phyloP scores from a whole-genome alignment of 2,329 filamentous ascomycete species.

The Parascedosporium putredinis region DNA sequence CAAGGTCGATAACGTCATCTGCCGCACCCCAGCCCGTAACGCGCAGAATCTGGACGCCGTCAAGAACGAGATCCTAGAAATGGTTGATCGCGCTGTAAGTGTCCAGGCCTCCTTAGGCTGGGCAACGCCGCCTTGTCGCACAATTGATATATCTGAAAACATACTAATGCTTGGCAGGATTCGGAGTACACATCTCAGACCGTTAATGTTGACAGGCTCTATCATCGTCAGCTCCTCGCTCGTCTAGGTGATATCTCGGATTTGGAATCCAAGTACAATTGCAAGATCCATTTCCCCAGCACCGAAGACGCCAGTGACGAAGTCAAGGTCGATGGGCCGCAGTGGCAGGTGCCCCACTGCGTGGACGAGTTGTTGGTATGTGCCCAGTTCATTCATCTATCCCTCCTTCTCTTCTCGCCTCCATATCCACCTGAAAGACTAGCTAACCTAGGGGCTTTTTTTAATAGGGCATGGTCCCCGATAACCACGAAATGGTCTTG shows the following conservation, averaged over 20 bases:
- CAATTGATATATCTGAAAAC: no score
- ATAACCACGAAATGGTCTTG: constrained; percentile 85
- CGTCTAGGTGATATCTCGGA: constrained; percentile 85
- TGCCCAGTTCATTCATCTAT: no score
- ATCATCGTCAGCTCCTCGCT: constrained; percentile 86
- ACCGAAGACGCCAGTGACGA: constrained; percentile 96
- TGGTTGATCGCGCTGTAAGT: constrained; percentile 88
- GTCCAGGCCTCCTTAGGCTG: no score
- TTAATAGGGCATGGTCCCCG: constrained; percentile 84
- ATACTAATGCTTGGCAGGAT: constrained; percentile 54
- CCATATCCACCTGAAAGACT: constrained; percentile 15
- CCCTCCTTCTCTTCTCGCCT: no score
- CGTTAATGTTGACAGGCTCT: constrained; percentile 86
- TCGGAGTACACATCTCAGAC: constrained; percentile 94
- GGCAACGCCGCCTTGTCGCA: no score
- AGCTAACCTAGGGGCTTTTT: constrained; percentile 2
- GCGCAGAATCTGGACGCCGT: constrained; percentile 94
- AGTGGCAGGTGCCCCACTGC: constrained; percentile 96
- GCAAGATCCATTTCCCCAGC: constrained; percentile 96
- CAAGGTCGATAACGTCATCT: constrained; percentile 98
- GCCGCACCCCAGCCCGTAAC: constrained; percentile 91
- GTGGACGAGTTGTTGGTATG: constrained; percentile 84
- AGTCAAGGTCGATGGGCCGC: constrained; percentile 88
- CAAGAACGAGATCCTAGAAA: constrained; percentile 98
- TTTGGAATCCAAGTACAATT: constrained; percentile 98